A percentile compares a stretch with the other conserved stretches of the same genome.
phyloP scores from a whole-genome alignment of 148 eudicot species.

The Silene conica region DNA sequence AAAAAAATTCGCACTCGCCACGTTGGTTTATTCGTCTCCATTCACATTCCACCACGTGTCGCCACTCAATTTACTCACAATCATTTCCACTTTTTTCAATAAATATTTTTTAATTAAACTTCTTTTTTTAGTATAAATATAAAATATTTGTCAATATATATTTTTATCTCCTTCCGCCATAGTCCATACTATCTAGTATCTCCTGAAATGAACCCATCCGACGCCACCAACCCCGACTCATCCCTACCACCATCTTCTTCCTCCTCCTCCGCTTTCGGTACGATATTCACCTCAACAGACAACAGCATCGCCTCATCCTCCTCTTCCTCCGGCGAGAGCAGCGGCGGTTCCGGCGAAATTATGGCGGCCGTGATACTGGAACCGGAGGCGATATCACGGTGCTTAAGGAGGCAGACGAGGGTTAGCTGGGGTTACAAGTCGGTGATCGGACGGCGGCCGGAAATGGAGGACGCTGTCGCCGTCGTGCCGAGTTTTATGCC shows the following conservation, averaged over 20 bases:
- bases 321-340: conserved; percentile 23
- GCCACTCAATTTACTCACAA: no score
- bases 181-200: not conserved
- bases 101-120: no score
- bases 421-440: conserved; percentile 52
- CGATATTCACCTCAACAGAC: conserved; percentile 1
- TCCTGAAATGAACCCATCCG: conserved; percentile 9
- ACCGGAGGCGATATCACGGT: conserved; percentile 29
- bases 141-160: no score
- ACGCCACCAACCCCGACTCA: not conserved
- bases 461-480: conserved; percentile 78
- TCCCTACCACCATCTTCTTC: not conserved
- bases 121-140: no score
- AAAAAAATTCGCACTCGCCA: no score
- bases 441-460: conserved; percentile 66
- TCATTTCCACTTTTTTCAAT: no score
- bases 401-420: conserved; percentile 40
- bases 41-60: no score
- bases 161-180: not conserved
- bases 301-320: not conserved
- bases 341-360: conserved; percentile 17
- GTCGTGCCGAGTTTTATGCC: conserved; percentile 50
- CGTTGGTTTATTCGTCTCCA: no score
- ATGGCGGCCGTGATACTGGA: not conserved
- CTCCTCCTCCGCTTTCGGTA: not conserved